Conservation (phyloP, 73 alveolate genomes). For the Paraurostyla sp. region DNA sequence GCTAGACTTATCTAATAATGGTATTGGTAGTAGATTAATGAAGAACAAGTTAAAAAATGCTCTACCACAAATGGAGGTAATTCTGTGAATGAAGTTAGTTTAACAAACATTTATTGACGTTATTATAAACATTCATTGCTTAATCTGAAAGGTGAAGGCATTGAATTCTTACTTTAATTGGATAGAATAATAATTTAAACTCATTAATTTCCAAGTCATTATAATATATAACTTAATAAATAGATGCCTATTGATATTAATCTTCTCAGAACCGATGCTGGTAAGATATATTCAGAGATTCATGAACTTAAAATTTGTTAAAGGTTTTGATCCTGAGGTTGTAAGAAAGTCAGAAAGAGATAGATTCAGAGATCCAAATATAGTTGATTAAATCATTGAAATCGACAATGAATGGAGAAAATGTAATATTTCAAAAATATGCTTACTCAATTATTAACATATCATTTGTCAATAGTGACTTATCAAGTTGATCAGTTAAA, state of each 20-base stretch:
- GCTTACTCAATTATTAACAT: not conserved
- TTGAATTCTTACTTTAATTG: not conserved
- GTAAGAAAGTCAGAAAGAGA: slow-evolving; percentile 75
- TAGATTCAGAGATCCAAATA: slow-evolving; percentile 79
- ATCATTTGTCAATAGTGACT: slow-evolving; percentile 48
- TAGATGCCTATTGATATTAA: slow-evolving; percentile 89
- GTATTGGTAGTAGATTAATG: slow-evolving; percentile 39
- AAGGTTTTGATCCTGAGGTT: slow-evolving; percentile 88
- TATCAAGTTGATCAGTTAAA: slow-evolving; percentile 77
- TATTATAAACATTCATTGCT: too few species aligned
- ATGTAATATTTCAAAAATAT: slow-evolving; percentile 9
- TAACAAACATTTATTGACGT: not conserved
- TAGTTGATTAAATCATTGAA: slow-evolving; percentile 80
- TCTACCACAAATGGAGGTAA: slow-evolving; percentile 10
- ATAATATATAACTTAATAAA: not conserved
- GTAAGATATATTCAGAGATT: not conserved
- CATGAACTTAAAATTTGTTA: too few species aligned
- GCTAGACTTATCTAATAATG: slow-evolving; percentile 29
- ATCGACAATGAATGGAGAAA: slow-evolving; percentile 92
- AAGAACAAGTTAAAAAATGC: slow-evolving; percentile 34
- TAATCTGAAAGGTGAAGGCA: too few species aligned
- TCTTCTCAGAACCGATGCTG: slow-evolving; percentile 82
- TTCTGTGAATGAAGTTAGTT: not conserved
- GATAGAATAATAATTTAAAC: not conserved
- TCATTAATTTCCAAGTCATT: not conserved